Conservation (phyloP, 768 basidiomycete genomes). For the Pleurotus eryngii region DNA sequence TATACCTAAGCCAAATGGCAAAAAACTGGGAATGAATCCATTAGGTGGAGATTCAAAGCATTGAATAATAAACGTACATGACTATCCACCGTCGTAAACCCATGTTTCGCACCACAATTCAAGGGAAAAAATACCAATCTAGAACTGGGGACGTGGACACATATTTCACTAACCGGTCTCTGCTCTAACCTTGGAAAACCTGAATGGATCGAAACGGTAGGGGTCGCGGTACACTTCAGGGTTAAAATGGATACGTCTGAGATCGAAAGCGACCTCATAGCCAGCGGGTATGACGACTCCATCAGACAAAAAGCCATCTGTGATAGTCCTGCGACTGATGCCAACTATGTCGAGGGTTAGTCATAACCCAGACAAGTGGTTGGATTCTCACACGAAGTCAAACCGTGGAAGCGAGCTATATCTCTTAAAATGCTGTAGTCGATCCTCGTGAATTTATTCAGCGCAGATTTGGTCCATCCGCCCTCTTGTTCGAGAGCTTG, state of each 20-base stretch:
- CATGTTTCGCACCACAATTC: background rate
- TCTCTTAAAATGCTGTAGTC: constrained; percentile 18
- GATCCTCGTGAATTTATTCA: constrained; percentile 13
- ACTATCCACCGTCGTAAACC: constrained; percentile 6
- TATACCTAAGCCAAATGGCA: constrained; percentile 1
- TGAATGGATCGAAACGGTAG: constrained; percentile 14
- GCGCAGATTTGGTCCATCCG: constrained; percentile 14
- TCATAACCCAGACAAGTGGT: background rate
- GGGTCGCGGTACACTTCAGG: constrained; percentile 11
- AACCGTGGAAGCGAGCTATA: constrained; percentile 13
- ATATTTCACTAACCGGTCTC: background rate
- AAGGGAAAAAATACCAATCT: background rate
- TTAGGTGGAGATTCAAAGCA: background rate
- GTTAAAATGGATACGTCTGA: constrained; percentile 12
- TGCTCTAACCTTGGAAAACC: constrained; percentile 14
- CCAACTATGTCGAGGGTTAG: constrained; percentile 11
- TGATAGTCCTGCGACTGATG: constrained; percentile 10
- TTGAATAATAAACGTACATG: constrained; percentile 3
- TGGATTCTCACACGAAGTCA: constrained; percentile 9
- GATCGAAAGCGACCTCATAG: constrained; percentile 12
- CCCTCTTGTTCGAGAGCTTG: constrained; percentile 13
- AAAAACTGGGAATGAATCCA: constrained; percentile 1
- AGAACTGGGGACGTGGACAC: background rate
- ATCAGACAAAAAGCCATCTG: constrained; percentile 11
- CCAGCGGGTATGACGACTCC: constrained; percentile 13